Conservation (phyloP, 2,329 filamentous ascomycete genomes). For the Xylogone sp. region DNA sequence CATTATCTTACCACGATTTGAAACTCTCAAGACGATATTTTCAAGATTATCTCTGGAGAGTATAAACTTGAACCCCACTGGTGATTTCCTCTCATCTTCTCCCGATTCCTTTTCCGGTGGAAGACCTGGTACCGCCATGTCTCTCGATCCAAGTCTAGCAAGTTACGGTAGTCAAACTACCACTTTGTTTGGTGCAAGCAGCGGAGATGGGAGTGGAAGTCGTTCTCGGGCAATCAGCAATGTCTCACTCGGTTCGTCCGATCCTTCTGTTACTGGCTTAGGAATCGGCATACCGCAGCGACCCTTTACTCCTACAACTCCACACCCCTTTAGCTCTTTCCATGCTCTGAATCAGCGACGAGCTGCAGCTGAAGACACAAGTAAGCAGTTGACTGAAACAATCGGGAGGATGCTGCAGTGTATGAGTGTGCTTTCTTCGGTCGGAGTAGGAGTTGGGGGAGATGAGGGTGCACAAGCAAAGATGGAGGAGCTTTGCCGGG, state of each 20-base stretch:
- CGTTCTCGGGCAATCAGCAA: slow-evolving; percentile 84
- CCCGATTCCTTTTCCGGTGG: slow-evolving; percentile 40
- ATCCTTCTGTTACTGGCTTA: slow-evolving; percentile 14
- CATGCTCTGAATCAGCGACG: slow-evolving; percentile 33
- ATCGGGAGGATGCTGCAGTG: slow-evolving; percentile 96
- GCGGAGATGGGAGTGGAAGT: slow-evolving; percentile 46
- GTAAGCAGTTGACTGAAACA: slow-evolving; percentile 83
- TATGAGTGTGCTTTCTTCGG: slow-evolving; percentile 80
- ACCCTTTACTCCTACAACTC: slow-evolving; percentile 25
- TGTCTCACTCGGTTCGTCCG: slow-evolving; percentile 59
- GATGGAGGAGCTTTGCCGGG: slow-evolving; percentile 78
- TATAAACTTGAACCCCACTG: slow-evolving; percentile 39
- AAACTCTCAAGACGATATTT: slow-evolving; percentile 84
- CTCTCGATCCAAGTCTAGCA: slow-evolving; percentile 68
- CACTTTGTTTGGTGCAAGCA: slow-evolving; percentile 59
- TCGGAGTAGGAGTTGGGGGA: slow-evolving; percentile 41
- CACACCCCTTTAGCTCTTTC: slow-evolving; percentile 14
- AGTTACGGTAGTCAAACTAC: slow-evolving; percentile 79
- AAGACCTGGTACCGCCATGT: slow-evolving; percentile 71
- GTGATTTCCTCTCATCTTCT: slow-evolving; percentile 43
- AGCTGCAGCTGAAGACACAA: slow-evolving; percentile 57
- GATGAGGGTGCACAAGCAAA: slow-evolving; percentile 71
- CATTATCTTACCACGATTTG: slow-evolving; percentile 84
- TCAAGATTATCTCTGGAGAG: slow-evolving; percentile 83
- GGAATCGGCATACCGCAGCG: slow-evolving; percentile 22